Evolutionary conservation across 345 rosid species (phyloP), one percentile per base, ranked within the genome.

Genomic region (Crucihimalaya himalaica): DNA sequence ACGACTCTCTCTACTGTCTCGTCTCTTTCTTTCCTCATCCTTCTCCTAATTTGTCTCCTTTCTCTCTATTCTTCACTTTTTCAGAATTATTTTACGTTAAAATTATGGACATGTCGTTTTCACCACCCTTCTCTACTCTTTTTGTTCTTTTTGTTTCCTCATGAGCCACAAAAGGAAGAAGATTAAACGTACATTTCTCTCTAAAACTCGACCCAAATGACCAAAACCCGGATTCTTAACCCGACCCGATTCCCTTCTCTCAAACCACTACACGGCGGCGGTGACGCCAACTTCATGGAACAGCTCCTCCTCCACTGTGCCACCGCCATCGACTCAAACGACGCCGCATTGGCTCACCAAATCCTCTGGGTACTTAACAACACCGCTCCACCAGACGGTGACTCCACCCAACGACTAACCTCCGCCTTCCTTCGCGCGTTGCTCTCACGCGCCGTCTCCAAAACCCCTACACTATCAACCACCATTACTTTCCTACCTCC

Each of bases 201-300:
- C 43, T 27, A 66, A 9, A 56, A 32, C 70, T 27, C 7, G 37
- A 18, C 40, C 6, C 66, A 73, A 65, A 92, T 83, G 88, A 84
- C 78, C 85, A 85, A 75, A 69, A 88, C 71, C 74, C 84, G 79
- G 60, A 57, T 79, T 35, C 78, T 43, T 19, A 68, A 53, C 63
- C 84, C 84, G 62, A 76, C 81, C 72, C 83, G 82, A 18, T 81
- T 88, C 77, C 19, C 60, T 54, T 46, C 71, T 62, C 65, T 81
- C 87, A 27, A 93, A 88, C 61, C 80, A 82, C 4, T 71, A 82
- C 43, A 12, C 19, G 37, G 65, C 4, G 32, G 42, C 16, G 90
- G 93, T 1, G 96, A 94, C 78, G 88, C 95, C 19, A 89, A 83
- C 76, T 87, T 93, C 83, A 94, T 91, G 96, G 97, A 94, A 70